phyloP scores from a whole-genome alignment of 805 yeast species.

The Pichia insulana region DNA sequence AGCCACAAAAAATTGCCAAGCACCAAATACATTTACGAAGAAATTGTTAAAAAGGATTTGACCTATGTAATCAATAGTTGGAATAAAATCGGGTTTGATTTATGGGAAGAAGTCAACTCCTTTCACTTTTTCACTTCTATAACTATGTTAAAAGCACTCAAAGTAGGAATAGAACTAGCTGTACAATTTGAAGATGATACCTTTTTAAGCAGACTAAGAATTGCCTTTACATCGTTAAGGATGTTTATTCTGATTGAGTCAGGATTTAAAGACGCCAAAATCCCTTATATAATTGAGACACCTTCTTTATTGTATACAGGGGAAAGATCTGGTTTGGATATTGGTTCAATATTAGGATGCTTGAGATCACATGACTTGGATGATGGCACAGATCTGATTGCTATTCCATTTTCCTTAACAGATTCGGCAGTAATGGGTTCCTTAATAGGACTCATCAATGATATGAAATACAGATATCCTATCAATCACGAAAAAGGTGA shows the following conservation, averaged over 20 bases:
- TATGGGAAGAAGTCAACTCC: slow-evolving; percentile 85
- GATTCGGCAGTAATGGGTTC: slow-evolving; percentile 56
- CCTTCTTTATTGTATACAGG: slow-evolving; percentile 36
- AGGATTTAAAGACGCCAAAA: slow-evolving; percentile 32
- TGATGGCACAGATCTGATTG: slow-evolving; percentile 24
- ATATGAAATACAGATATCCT: slow-evolving; percentile 71
- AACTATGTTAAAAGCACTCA: slow-evolving; percentile 63
- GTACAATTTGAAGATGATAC: slow-evolving; percentile 21
- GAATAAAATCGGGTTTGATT: slow-evolving; percentile 64
- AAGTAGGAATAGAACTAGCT: slow-evolving; percentile 42
- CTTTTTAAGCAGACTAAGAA: slow-evolving; percentile 25
- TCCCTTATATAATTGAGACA: slow-evolving; percentile 62
- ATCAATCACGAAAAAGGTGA: slow-evolving; percentile 49
- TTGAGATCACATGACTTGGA: slow-evolving; percentile 39
- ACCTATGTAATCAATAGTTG: slow-evolving; percentile 54
- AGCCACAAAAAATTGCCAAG: slow-evolving; percentile 23
- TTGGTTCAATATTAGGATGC: slow-evolving; percentile 54
- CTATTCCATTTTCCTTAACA: slow-evolving; percentile 55
- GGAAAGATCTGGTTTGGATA: slow-evolving; percentile 64
- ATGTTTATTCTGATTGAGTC: slow-evolving; percentile 32
- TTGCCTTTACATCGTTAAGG: slow-evolving; percentile 29
- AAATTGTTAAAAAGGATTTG: slow-evolving; percentile 62
- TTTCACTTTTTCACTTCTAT: slow-evolving; percentile 72
- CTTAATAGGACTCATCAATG: slow-evolving; percentile 48
- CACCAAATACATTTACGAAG: slow-evolving; percentile 34